Evolutionary conservation across 768 basidiomycete species (phyloP).

Genomic region (Agaricus blazei): DNA sequence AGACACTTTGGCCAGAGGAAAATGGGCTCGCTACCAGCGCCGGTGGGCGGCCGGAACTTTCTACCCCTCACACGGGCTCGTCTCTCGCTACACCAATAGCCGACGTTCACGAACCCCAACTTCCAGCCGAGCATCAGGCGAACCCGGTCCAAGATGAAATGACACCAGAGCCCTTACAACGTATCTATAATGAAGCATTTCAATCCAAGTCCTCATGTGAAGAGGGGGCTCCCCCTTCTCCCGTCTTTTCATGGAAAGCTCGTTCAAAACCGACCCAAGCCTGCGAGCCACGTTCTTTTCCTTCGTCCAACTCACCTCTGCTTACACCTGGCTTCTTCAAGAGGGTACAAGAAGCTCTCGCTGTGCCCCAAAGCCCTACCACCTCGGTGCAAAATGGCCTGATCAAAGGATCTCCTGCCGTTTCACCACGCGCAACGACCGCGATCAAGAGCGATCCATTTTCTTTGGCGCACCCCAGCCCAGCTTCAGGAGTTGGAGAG

Average conservation of each 20-base stretch:
- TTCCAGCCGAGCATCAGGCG: not conserved
- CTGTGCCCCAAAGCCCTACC: not conserved
- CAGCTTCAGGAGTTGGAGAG: no score
- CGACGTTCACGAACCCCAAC: not conserved
- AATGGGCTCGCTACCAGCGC: not conserved
- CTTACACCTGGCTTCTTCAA: slow-evolving; percentile 3
- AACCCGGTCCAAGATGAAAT: not conserved
- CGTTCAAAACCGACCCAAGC: not conserved
- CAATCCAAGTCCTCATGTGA: not conserved
- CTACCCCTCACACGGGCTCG: not conserved
- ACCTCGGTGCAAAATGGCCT: not conserved
- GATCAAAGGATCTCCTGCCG: no score
- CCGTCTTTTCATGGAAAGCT: not conserved
- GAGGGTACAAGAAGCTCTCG: not conserved
- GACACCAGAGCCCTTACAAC: not conserved
- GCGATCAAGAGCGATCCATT: not conserved
- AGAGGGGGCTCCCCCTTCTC: not conserved
- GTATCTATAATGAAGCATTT: slow-evolving; percentile 1
- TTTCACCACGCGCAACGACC: not conserved
- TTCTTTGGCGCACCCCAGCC: no score
- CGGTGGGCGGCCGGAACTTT: not conserved
- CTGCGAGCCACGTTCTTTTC: not conserved
- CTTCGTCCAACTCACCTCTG: slow-evolving; percentile 1
- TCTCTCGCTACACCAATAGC: not conserved
- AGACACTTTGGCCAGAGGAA: not conserved